phyloP scores from a whole-genome alignment of 179 eudicot species.

The Corrigiola litoralis region DNA sequence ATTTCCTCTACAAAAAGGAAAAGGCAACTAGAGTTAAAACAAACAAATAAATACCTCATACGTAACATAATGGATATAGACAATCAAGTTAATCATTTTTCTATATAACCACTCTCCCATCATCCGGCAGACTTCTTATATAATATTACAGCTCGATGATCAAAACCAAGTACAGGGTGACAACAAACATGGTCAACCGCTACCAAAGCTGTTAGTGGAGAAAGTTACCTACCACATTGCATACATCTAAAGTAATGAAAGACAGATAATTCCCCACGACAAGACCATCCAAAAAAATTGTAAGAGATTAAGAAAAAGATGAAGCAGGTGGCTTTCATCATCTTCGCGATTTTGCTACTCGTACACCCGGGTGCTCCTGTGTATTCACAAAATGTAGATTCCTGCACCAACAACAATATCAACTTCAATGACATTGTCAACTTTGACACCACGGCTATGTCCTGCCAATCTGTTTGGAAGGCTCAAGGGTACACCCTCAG shows the following conservation, averaged over 20 bases:
- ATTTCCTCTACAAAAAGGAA: neutral
- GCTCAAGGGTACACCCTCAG: slow-evolving; percentile 52
- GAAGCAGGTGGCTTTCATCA: slow-evolving; percentile 29
- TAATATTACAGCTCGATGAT: slow-evolving; percentile 8
- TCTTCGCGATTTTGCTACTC: slow-evolving; percentile 30
- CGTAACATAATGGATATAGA: slow-evolving; percentile 5
- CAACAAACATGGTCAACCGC: slow-evolving; percentile 31
- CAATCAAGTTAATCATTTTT: slow-evolving; percentile 10
- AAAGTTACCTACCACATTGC: slow-evolving; percentile 26
- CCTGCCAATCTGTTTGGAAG: slow-evolving; percentile 57
- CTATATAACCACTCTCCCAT: slow-evolving; percentile 16
- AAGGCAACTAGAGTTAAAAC: neutral
- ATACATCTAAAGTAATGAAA: slow-evolving; percentile 28
- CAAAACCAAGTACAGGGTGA: slow-evolving; percentile 23
- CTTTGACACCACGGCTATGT: slow-evolving; percentile 52
- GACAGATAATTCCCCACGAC: neutral
- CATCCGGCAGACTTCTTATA: slow-evolving; percentile 8
- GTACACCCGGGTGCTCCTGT: slow-evolving; percentile 21
- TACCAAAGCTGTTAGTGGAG: slow-evolving; percentile 8
- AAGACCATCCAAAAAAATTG: neutral
- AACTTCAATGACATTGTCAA: slow-evolving; percentile 27
- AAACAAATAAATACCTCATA: neutral
- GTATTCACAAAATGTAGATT: slow-evolving; percentile 48
- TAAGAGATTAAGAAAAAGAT: slow-evolving; percentile 18
- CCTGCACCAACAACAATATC: slow-evolving; percentile 40